phyloP scores from a whole-genome alignment of 1,284 basidiomycete genomes.

The Rhodotorula sp. region DNA sequence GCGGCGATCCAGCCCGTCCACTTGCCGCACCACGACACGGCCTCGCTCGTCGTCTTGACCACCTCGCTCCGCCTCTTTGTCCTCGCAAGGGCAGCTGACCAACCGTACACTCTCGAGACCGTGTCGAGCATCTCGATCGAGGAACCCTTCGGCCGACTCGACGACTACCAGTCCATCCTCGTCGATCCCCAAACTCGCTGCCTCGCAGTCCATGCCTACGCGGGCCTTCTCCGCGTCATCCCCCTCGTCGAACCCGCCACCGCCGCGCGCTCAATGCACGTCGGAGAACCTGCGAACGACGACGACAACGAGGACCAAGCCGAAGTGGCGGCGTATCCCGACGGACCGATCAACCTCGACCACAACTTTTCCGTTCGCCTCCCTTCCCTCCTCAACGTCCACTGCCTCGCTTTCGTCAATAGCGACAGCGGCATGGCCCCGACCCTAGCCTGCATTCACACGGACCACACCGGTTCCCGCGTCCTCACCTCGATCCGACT shows the following conservation, averaged over 20 bases:
- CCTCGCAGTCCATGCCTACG: constrained; percentile 42
- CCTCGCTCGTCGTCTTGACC: constrained; percentile 40
- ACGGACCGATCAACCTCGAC: constrained; percentile 25
- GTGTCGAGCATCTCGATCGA: constrained; percentile 32
- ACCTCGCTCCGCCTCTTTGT: constrained; percentile 39
- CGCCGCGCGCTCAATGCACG: not conserved
- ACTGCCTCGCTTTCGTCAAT: constrained; percentile 30
- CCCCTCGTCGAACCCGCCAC: constrained; percentile 17
- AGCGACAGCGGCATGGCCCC: not conserved
- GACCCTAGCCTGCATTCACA: constrained; percentile 22
- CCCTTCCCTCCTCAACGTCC: constrained; percentile 36
- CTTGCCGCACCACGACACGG: not conserved
- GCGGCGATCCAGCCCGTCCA: constrained; percentile 33
- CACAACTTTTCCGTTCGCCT: constrained; percentile 39
- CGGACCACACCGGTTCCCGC: constrained; percentile 18
- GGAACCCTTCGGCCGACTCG: constrained; percentile 36
- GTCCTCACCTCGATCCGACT: constrained; percentile 19
- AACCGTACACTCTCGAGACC: constrained; percentile 13
- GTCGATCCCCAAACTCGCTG: constrained; percentile 30
- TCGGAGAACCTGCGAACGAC: not conserved
- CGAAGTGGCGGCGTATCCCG: not conserved
- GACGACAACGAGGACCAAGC: not conserved
- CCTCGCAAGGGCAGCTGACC: constrained; percentile 2
- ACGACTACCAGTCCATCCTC: constrained; percentile 30
- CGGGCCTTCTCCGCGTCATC: constrained; percentile 42